Evolutionary conservation across 768 basidiomycete species (phyloP), one percentile per base, ranked within the genome.

Genomic region (Podaxis rugospora): DNA sequence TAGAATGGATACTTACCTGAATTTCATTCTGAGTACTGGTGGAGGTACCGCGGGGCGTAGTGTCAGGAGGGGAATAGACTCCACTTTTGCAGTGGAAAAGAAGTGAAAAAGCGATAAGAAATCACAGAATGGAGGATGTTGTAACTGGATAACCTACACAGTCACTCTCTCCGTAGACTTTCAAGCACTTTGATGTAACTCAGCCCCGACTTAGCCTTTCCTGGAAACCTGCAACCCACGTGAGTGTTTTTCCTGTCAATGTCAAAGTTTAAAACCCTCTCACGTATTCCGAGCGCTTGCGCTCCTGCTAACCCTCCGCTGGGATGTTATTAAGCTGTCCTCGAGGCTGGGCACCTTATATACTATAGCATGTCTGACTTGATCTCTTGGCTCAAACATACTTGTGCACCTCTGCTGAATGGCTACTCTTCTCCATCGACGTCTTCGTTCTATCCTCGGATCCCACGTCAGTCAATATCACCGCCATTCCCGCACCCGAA

Each of bases 21-120:
- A 87, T 70, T 85, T 87, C 85, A 87, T 87, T 42, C 65, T 68
- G 55, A 69, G 69, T 11, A 64, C 62, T 61, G 64, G 63, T 57
- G 66, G 66, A 60, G 67, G 62, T 40, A 44, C 50, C 47, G 61
- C 51, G 66, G 10, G 68, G 58, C 61, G 64, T 23, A 78, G 66
- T 59, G 69, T 71, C 57, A 69, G 70, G 62, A 78, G 76, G 49
- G 77, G 75, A 64, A 78, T 75, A 27, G 68, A 69, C 75, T 78
- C 77, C 77, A 76, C 69, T 59, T 55, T 70, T 62, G 64, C 57
- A 57, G 25, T 23, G n/a, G 54, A 32, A 50, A 53, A 62, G 42
- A 56, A 32, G 32, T 9, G 32, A 56, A 42, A 14, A 4, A 37
- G 32, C 2, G 11, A 39, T 57, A n/a, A 58, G 49, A 11, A 21